Conservation (phyloP, 129 eudicot genomes). For the Heracleum sosnowskyi region DNA sequence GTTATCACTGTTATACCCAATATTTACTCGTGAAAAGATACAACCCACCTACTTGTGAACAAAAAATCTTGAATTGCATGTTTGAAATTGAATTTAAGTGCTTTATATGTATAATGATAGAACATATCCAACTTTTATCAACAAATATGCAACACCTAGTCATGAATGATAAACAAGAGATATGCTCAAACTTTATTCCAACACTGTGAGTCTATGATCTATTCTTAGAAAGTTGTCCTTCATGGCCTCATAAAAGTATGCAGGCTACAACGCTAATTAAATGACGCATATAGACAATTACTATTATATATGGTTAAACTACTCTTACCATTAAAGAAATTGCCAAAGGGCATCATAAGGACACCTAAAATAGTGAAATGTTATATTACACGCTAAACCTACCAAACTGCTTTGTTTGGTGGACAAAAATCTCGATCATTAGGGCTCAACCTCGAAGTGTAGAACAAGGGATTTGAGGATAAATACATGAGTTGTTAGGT, state of each 20-base stretch:
- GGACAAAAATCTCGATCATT: not conserved
- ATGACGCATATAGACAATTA: not conserved
- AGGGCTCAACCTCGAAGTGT: not conserved
- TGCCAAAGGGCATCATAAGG: not conserved
- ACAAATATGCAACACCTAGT: not conserved
- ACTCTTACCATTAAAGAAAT: not conserved
- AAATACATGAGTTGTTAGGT: not conserved
- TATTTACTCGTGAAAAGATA: not conserved
- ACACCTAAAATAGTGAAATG: not conserved
- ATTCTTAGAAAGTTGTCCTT: not conserved
- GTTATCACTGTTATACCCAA: constrained; percentile 14
- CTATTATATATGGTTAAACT: not conserved
- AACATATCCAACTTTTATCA: not conserved
- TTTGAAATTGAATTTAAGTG: not conserved
- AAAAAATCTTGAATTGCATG: not conserved
- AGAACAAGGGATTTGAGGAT: not conserved
- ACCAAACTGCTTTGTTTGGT: not conserved
- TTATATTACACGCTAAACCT: not conserved
- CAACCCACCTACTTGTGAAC: not conserved
- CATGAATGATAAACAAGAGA: not conserved
- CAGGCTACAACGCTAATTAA: not conserved
- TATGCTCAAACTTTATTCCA: not conserved
- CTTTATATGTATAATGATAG: not conserved
- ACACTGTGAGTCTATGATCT: not conserved
- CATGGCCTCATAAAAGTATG: not conserved